phyloP scores from a whole-genome alignment of 345 rosid genomes.

The Camelina laxa region DNA sequence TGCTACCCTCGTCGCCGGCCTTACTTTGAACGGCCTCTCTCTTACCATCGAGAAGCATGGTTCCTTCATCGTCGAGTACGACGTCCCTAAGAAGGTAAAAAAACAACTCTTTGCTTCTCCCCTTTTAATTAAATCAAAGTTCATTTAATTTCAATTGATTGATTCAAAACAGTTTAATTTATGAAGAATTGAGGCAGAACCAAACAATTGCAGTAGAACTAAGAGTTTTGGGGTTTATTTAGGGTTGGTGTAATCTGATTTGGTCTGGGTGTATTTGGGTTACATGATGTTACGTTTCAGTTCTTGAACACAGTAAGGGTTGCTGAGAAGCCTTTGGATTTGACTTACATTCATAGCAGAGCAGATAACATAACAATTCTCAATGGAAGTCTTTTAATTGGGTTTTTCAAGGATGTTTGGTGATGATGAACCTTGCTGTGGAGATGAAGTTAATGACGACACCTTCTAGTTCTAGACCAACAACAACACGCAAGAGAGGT shows the following conservation, averaged over 20 bases:
- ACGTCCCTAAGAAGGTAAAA: slow-evolving; percentile 73
- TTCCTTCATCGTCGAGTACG: slow-evolving; percentile 72
- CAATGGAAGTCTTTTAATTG: slow-evolving; percentile 64
- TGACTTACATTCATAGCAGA: slow-evolving; percentile 78
- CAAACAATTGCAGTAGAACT: not conserved
- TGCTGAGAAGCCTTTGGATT: slow-evolving; percentile 77
- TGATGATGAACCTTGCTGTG: too few relatives aligned
- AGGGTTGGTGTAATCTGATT: slow-evolving; percentile 1
- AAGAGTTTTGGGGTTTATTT: not conserved
- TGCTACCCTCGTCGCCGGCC: slow-evolving; percentile 79
- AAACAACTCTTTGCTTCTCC: not conserved
- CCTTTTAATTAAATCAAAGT: slow-evolving; percentile 17
- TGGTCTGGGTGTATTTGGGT: not conserved
- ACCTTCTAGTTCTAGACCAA: too few relatives aligned
- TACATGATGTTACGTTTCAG: slow-evolving; percentile 89
- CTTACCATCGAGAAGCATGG: slow-evolving; percentile 88
- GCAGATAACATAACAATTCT: slow-evolving; percentile 66
- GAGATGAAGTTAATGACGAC: too few relatives aligned
- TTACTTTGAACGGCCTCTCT: slow-evolving; percentile 73
- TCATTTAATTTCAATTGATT: not conserved
- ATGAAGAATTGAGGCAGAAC: not conserved
- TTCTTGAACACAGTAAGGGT: slow-evolving; percentile 78
- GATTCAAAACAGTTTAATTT: not conserved
- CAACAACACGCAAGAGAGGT: too few relatives aligned
- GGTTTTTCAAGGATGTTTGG: too few relatives aligned